Evolutionary conservation across 345 rosid species (phyloP).

Genomic region (Eucalyptus sideroxylon): DNA sequence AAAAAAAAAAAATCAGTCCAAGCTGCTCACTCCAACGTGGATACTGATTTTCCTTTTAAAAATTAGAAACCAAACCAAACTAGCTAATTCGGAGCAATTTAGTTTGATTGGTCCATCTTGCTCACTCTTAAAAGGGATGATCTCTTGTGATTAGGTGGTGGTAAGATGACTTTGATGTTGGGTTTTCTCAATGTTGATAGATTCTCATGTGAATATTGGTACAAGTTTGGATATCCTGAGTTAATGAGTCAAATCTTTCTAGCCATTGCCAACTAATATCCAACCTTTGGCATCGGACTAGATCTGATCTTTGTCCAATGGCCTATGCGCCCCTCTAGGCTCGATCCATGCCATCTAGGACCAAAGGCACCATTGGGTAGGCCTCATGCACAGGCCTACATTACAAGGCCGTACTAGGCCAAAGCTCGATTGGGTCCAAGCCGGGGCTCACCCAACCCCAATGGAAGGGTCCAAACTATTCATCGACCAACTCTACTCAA

Average conservation of each 20-base stretch:
- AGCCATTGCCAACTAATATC: not conserved
- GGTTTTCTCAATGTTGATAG: not conserved
- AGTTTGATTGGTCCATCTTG: not conserved
- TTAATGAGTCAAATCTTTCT: accelerated
- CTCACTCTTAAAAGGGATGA: not conserved
- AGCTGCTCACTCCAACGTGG: too few species aligned
- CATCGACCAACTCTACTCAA: not conserved
- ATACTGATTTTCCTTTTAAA: too few species aligned
- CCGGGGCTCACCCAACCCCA: accelerated
- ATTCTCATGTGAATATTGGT: not conserved
- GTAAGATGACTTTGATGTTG: accelerated
- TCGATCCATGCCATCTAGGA: not conserved
- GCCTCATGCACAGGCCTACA: not conserved
- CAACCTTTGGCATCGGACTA: not conserved
- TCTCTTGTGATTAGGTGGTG: not conserved
- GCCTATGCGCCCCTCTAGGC: not conserved
- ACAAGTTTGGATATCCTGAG: not conserved
- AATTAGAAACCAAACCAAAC: accelerated
- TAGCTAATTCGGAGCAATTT: not conserved
- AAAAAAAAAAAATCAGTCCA: too few species aligned
- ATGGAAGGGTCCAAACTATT: accelerated
- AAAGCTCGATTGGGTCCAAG: not conserved
- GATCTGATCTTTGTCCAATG: accelerated
- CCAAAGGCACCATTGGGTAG: not conserved
- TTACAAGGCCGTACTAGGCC: not conserved